A percentile compares a stretch with the other conserved stretches of the same genome.
Conservation (phyloP, 2,329 filamentous ascomycete genomes). For the Pyrenophora tritici-repentis region DNA sequence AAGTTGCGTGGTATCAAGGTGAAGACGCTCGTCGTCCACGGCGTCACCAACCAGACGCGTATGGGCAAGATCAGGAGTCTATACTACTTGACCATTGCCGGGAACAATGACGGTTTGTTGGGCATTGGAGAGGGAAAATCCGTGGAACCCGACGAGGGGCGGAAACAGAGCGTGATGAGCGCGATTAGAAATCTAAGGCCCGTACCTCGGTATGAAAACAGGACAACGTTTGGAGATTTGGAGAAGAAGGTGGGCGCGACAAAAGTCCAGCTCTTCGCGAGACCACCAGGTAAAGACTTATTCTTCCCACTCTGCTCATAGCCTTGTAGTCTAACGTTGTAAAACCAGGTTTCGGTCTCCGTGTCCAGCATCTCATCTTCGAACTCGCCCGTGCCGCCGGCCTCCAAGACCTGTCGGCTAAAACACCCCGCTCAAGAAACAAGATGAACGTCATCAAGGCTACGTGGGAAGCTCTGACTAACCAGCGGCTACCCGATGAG, state of each 20-base stretch:
- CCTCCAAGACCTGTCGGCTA: constrained; percentile 83
- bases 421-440: constrained; percentile 84
- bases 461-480: constrained; percentile 77
- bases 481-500: constrained; percentile 84
- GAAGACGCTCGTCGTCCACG: constrained; percentile 75
- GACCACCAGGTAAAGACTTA: constrained; percentile 76
- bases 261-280: constrained; percentile 77
- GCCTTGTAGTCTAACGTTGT: neutral
- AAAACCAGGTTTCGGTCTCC: constrained; percentile 84
- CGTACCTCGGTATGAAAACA: constrained; percentile 85
- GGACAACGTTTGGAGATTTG: constrained; percentile 88
- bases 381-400: constrained; percentile 89
- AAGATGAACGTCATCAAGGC: constrained; percentile 99
- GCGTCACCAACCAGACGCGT: constrained; percentile 90
- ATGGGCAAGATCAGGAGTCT: constrained; percentile 85
- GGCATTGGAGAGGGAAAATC: constrained; percentile 92
- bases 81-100: constrained; percentile 80
- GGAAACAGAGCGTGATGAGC: constrained; percentile 73
- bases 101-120: constrained; percentile 82
- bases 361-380: constrained; percentile 88
- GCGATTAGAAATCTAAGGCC: constrained; percentile 93
- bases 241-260: constrained; percentile 84
- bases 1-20: constrained; percentile 61
- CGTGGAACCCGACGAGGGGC: constrained; percentile 70
- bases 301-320: neutral